Evolutionary conservation across 345 rosid genomes (phyloP).

Genomic region (Syzygium jambos): DNA sequence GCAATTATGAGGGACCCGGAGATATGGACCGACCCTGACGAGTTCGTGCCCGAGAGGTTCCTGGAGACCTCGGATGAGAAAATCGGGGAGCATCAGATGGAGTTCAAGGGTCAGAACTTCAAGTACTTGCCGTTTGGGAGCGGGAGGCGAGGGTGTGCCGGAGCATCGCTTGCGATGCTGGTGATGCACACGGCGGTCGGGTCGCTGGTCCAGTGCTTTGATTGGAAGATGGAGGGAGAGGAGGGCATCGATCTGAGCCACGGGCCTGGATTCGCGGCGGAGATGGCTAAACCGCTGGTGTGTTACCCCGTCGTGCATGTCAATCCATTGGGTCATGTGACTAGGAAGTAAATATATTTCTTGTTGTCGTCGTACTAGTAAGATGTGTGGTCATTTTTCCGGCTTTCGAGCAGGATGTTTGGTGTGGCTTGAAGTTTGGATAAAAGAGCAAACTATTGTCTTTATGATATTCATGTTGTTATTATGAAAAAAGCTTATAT

Average conservation of each 20-base stretch:
- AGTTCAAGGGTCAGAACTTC: conserved; percentile 12
- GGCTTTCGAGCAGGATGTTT: not conserved
- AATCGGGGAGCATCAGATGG: conserved; percentile 8
- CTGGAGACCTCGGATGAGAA: conserved; percentile 1
- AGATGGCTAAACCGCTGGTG: conserved; percentile 40
- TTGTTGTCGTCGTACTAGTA: not conserved
- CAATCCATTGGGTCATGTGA: conserved; percentile 1
- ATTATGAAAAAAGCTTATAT: not conserved
- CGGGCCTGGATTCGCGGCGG: conserved; percentile 19
- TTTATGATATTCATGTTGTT: not conserved
- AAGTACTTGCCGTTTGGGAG: conserved; percentile 34
- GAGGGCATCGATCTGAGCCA: conserved; percentile 5
- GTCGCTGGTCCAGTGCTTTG: conserved; percentile 37
- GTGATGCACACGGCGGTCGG: conserved; percentile 22
- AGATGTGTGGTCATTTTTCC: not conserved
- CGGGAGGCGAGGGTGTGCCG: conserved; percentile 31
- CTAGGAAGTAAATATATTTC: not conserved
- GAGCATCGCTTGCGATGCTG: conserved; percentile 6
- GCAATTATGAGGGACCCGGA: conserved; percentile 33
- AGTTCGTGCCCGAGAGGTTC: conserved; percentile 35
- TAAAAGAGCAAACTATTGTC: not conserved
- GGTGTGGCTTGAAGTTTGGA: not conserved
- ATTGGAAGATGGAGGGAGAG: conserved; percentile 26
- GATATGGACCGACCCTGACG: conserved; percentile 13
- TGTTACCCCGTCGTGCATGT: conserved; percentile 25